These are phyloP conservation scores for Acanthamoeba quina DNA, from an alignment of 208 protist genomes.

Conservation along the genomic window DNA sequence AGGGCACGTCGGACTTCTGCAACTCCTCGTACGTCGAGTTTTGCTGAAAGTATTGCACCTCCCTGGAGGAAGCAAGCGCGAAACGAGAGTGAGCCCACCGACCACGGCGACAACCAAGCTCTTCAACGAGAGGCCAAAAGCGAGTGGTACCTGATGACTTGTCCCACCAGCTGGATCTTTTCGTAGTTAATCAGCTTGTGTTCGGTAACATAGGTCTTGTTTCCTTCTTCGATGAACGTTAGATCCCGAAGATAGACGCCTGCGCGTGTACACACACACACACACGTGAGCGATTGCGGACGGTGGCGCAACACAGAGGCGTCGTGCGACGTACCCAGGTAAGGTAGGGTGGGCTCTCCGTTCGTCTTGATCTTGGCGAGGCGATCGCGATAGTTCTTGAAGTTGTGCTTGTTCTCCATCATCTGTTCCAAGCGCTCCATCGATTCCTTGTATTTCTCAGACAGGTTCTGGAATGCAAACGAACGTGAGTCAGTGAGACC, in stretches of 20 bases:
- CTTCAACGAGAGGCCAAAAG: background rate
- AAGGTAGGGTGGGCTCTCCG: conserved; percentile 52
- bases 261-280: background rate
- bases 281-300: background rate
- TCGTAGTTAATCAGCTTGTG: conserved; percentile 61
- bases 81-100: background rate
- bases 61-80: background rate
- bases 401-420: conserved; percentile 74
- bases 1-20: conserved; percentile 26
- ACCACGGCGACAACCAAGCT: background rate
- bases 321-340: background rate
- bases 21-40: conserved; percentile 49
- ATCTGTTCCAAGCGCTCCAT: conserved; percentile 64
- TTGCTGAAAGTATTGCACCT: conserved; percentile 71
- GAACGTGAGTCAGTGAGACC: background rate
- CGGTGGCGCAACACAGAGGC: background rate
- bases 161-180: conserved; percentile 58
- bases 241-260: conserved; percentile 73
- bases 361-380: conserved; percentile 52
- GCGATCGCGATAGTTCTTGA: conserved; percentile 66
- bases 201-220: conserved; percentile 47
- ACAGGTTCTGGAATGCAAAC: background rate
- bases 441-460: conserved; percentile 61
- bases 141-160: conserved; percentile 43
- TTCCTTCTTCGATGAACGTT: conserved; percentile 64